Evolutionary conservation across 192 early-diverging fungal genomes (phyloP).

Genomic region (Entophlyctis helioformis): DNA sequence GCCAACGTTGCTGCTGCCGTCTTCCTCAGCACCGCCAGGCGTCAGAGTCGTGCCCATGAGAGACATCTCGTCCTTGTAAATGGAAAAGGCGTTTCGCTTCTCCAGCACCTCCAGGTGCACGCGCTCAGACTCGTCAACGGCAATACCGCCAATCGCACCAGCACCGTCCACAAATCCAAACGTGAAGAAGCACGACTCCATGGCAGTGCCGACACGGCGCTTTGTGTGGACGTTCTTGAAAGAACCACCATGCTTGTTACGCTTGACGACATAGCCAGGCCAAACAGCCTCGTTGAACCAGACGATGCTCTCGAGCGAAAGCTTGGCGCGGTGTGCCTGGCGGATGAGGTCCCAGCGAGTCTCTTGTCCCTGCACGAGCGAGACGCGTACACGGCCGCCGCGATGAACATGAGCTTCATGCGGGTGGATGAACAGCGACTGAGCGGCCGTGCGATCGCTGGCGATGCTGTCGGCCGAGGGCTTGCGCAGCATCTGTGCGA

Average conservation of each 20-base stretch:
- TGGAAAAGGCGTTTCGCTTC: background rate
- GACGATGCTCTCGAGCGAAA: slow-evolving; percentile 13
- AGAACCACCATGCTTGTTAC: slow-evolving; percentile 38
- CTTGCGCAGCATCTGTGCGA: slow-evolving; percentile 13
- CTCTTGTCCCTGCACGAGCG: slow-evolving; percentile 38
- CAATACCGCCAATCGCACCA: background rate
- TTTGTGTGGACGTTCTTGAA: slow-evolving; percentile 42
- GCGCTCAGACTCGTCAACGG: background rate
- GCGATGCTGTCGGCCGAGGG: background rate
- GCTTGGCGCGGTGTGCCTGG: slow-evolving; percentile 20
- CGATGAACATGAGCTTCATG: no score
- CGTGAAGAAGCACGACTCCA: slow-evolving; percentile 29
- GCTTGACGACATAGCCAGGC: slow-evolving; percentile 37
- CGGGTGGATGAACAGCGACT: no score
- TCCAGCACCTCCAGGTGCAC: background rate
- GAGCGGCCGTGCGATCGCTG: background rate
- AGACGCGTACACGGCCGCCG: slow-evolving; percentile 18
- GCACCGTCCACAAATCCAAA: slow-evolving; percentile 14
- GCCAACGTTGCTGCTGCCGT: no score
- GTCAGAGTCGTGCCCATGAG: no score
- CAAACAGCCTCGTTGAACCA: slow-evolving; percentile 28
- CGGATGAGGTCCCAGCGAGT: slow-evolving; percentile 34
- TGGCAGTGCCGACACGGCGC: slow-evolving; percentile 20
- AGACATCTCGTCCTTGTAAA: background rate
- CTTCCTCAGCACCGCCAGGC: no score